A percentile compares a stretch with the other conserved stretches of the same genome.
These are phyloP conservation scores for Gamsiella multidivaricata DNA, from an alignment of 192 early-diverging fungal genomes.

Conservation along the genomic window DNA sequence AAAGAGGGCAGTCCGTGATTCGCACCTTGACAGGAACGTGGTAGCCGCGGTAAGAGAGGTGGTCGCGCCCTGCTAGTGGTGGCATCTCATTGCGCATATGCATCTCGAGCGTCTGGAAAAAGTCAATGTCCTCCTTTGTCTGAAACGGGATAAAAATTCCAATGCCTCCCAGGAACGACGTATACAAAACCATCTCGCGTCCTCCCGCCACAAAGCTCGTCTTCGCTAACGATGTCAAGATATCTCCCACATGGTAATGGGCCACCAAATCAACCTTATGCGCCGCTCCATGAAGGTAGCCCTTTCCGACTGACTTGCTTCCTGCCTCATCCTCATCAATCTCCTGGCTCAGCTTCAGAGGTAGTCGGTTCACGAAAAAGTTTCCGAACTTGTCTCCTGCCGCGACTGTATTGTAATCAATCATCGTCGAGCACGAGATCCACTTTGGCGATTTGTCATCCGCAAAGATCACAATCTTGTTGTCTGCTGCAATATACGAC, in stretches of 20 bases:
- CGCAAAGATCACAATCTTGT: conserved; percentile 90
- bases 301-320: conserved; percentile 83
- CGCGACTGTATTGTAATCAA: conserved; percentile 94
- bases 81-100: conserved; percentile 81
- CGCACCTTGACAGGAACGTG: conserved; percentile 81
- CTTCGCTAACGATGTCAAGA: conserved; percentile 82
- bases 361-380: conserved; percentile 81
- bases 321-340: conserved; percentile 92
- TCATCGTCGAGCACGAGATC: conserved; percentile 80
- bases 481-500: conserved; percentile 75
- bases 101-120: conserved; percentile 93
- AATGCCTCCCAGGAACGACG: conserved; percentile 86
- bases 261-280: conserved; percentile 82
- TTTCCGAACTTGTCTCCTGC: conserved; percentile 99
- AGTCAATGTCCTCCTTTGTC: conserved; percentile 91
- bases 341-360: conserved; percentile 70
- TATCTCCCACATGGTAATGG: conserved; percentile 91
- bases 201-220: conserved; percentile 85
- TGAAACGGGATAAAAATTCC: conserved; percentile 89
- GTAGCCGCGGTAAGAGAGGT: conserved; percentile 83
- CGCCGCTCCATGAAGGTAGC: conserved; percentile 84
- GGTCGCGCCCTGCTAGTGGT: conserved; percentile 88
- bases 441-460: conserved; percentile 93
- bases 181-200: conserved; percentile 89
- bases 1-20: too few relatives aligned